Base-by-base conservation (phyloP, 192 early-diverging fungal genomes). In the Powellomyces hirtus region DNA sequence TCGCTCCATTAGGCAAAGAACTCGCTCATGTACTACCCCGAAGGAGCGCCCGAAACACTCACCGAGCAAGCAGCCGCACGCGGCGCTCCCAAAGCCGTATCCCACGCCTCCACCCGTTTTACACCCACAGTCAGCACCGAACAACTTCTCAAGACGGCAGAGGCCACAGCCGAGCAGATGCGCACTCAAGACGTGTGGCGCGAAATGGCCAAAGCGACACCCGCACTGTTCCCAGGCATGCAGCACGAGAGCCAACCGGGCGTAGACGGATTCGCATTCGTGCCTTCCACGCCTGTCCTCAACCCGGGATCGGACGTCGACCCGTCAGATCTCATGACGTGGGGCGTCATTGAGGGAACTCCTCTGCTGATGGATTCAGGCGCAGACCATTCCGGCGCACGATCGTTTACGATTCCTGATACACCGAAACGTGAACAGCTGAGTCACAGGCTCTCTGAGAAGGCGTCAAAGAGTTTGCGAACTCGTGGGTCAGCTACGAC, bases 301-400 rank as follows among this genome's bases (percentile, higher is more conserved):
- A 79, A 72, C 33, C 92, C 90, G 29, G 77, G 86, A 8, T 69
- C 42, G 13, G 81, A 84, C 55, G 63, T 94, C 31, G 88, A 88
- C 38, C 86, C 84, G 18, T 75, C 81, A 30, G 85, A 86, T 22
- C 60, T 92, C 33, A 89, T 94, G 88, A 94, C 92, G 20, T 94
- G 91, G 91, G 91, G 92, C 40, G 83, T 81, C 29, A 90, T 94
- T 57, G 91, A 92, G 46, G 88, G 87, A 13, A 91, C 89, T 4
- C 92, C 92, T 1, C 49, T 92, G 26, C 72, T 92, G 45, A 82
- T 93, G 34, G 80, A 89, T 58, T 52, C 58, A 1, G 74, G 73
- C 24, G 72, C 37, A 27, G 73, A 75, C 26, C 59, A 71, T 45
- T 75, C 70, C 45, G 50, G n/a, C 8, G 78, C 71, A 49, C 74